These are phyloP conservation scores for Fistulinella cinereoalba DNA, from an alignment of 1,284 basidiomycete species.

Conservation along the genomic window DNA sequence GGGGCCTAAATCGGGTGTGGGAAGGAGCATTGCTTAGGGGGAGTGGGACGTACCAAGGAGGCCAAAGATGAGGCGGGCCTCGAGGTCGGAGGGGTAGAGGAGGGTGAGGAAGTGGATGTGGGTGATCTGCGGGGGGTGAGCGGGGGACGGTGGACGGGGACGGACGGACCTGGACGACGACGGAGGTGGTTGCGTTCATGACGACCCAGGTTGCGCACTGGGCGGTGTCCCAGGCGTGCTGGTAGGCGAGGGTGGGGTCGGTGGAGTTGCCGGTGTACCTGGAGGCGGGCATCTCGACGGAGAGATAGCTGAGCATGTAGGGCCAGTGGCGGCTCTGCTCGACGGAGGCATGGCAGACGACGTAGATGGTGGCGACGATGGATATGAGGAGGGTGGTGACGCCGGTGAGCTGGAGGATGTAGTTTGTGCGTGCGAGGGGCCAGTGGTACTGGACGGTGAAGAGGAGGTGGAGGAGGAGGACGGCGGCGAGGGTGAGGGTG, in stretches of 20 bases:
- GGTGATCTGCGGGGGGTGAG: slow-evolving; percentile 62
- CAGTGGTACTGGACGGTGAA: slow-evolving; percentile 97
- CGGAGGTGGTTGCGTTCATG: slow-evolving; percentile 84
- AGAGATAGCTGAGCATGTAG: slow-evolving; percentile 91
- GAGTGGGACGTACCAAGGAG: slow-evolving; percentile 60
- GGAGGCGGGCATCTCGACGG: slow-evolving; percentile 69
- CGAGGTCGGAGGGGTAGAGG: slow-evolving; percentile 91
- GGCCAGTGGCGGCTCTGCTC: slow-evolving; percentile 79
- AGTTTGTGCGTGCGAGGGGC: slow-evolving; percentile 91
- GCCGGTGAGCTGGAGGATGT: slow-evolving; percentile 81
- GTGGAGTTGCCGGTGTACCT: slow-evolving; percentile 18
- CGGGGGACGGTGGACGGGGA: neutral
- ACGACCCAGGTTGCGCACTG: slow-evolving; percentile 82
- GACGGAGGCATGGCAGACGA: slow-evolving; percentile 64
- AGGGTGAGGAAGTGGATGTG: slow-evolving; percentile 98
- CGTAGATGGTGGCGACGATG: slow-evolving; percentile 72
- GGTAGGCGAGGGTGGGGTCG: slow-evolving; percentile 29
- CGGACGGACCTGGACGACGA: slow-evolving; percentile 73
- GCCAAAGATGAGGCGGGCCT: slow-evolving; percentile 84
- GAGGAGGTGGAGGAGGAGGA: slow-evolving; percentile 89
- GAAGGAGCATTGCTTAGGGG: neutral
- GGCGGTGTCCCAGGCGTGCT: slow-evolving; percentile 60
- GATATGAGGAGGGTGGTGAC: slow-evolving; percentile 78
- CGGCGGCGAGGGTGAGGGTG: slow-evolving; percentile 80
- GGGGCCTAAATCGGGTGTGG: slow-evolving; percentile 51